phyloP scores from a whole-genome alignment of 495 filamentous ascomycete species.

The Lichina pygmaea region DNA sequence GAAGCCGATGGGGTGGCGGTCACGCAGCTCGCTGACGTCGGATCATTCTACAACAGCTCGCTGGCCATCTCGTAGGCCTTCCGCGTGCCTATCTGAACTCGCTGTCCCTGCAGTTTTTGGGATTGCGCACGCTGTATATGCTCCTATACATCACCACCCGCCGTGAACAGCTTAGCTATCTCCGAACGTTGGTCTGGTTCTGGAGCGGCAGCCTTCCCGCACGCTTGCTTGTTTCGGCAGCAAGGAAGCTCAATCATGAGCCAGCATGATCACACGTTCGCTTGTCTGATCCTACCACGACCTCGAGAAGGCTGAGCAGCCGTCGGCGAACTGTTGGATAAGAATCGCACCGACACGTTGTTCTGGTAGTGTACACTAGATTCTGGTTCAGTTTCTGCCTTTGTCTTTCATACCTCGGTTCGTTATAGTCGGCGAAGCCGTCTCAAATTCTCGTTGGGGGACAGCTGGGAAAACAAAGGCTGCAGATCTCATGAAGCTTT shows the following conservation, averaged over 20 bases:
- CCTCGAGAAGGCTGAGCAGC: too few relatives aligned
- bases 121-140: neutral
- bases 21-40: neutral
- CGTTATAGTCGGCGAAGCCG: too few relatives aligned
- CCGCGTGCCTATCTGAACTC: neutral
- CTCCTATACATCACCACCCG: neutral
- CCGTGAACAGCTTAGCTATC: neutral
- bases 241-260: neutral
- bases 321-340: too few relatives aligned
- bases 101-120: neutral
- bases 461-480: too few relatives aligned
- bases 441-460: too few relatives aligned
- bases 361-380: too few relatives aligned
- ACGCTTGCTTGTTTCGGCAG: neutral
- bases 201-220: neutral
- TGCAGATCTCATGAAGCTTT: too few relatives aligned
- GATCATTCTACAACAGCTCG: neutral
- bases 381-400: too few relatives aligned
- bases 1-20: neutral
- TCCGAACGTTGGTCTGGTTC: neutral
- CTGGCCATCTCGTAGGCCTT: neutral
- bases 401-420: too few relatives aligned
- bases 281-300: too few relatives aligned
- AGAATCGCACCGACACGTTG: too few relatives aligned
- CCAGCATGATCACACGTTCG: too few relatives aligned